Percentiles rank a stretch among this genome's conserved stretches.
Conservation (phyloP, 768 basidiomycete genomes). For the Steccherinum ochraceum region DNA sequence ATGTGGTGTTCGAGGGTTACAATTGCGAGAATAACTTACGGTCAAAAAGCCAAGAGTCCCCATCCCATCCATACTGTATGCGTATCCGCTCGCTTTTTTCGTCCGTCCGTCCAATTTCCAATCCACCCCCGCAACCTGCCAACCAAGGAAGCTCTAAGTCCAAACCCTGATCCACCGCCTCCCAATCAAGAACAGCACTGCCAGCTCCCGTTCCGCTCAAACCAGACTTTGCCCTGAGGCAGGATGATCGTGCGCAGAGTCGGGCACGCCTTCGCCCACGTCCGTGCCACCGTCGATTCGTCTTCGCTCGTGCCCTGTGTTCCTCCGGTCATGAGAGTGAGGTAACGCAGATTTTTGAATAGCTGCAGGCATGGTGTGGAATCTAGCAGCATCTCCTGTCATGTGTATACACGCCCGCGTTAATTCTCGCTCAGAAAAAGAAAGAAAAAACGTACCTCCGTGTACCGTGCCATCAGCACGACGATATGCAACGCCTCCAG, state of each 20-base stretch:
- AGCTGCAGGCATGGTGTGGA: slow-evolving; percentile 31
- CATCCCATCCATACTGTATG: too few relatives aligned
- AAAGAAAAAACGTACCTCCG: slow-evolving; percentile 30
- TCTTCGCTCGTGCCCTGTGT: slow-evolving; percentile 19
- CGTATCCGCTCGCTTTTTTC: too few relatives aligned
- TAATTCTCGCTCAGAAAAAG: too few relatives aligned
- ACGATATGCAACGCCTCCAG: slow-evolving; percentile 61
- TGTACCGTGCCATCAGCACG: slow-evolving; percentile 43
- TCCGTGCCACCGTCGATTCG: slow-evolving; percentile 45
- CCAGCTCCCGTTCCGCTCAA: slow-evolving; percentile 23
- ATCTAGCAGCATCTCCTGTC: slow-evolving; percentile 37
- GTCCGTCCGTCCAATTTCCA: too few relatives aligned
- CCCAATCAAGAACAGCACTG: slow-evolving; percentile 9
- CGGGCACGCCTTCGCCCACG: slow-evolving; percentile 53
- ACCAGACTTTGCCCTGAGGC: slow-evolving; percentile 60
- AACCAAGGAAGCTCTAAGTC: too few relatives aligned
- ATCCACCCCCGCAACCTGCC: too few relatives aligned
- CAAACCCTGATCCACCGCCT: not conserved
- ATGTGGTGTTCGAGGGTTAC: too few relatives aligned
- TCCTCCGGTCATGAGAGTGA: slow-evolving; percentile 54
- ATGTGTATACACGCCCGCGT: too few relatives aligned
- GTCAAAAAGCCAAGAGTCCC: too few relatives aligned
- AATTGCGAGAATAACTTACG: too few relatives aligned
- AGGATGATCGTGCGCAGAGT: slow-evolving; percentile 60
- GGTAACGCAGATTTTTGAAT: slow-evolving; percentile 38